phyloP scores from a whole-genome alignment of 768 basidiomycete species.

The Mycena rebaudengoi region DNA sequence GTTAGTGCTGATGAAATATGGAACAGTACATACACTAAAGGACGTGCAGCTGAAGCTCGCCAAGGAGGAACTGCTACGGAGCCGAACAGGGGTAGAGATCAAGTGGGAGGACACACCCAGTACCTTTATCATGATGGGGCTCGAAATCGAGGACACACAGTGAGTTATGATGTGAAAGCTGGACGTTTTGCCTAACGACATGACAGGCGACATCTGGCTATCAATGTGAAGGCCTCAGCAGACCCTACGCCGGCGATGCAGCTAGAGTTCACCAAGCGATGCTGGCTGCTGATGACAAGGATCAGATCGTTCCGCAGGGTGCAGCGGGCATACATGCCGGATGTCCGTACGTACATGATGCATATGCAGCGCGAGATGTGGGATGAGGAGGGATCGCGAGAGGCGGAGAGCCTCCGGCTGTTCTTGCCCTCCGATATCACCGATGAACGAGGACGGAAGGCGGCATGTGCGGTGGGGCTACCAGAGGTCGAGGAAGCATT shows the following conservation, averaged over 20 bases:
- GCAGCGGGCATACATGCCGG: conserved; percentile 4
- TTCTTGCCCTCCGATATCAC: conserved; percentile 11
- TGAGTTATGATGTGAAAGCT: neutral
- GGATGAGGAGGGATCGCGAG: neutral
- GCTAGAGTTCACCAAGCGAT: neutral
- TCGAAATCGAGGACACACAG: neutral
- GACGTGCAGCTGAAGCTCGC: neutral
- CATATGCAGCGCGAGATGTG: neutral
- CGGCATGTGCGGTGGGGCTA: too few relatives aligned
- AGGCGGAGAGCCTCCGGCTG: neutral
- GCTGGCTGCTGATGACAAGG: neutral
- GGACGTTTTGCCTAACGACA: neutral
- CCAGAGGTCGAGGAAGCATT: neutral
- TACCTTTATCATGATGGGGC: neutral
- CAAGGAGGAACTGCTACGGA: neutral
- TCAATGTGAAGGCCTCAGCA: neutral
- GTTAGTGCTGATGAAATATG: neutral
- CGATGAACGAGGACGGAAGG: too few relatives aligned
- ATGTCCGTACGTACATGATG: neutral
- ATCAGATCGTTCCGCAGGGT: neutral
- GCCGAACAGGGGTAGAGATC: neutral
- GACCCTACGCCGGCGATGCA: neutral
- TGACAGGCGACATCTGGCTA: neutral
- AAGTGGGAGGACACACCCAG: neutral
- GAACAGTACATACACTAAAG: neutral